A percentile compares a stretch with the other conserved stretches of the same genome.
phyloP scores from a whole-genome alignment of 2,329 filamentous ascomycete species.

The Thelonectria olida region DNA sequence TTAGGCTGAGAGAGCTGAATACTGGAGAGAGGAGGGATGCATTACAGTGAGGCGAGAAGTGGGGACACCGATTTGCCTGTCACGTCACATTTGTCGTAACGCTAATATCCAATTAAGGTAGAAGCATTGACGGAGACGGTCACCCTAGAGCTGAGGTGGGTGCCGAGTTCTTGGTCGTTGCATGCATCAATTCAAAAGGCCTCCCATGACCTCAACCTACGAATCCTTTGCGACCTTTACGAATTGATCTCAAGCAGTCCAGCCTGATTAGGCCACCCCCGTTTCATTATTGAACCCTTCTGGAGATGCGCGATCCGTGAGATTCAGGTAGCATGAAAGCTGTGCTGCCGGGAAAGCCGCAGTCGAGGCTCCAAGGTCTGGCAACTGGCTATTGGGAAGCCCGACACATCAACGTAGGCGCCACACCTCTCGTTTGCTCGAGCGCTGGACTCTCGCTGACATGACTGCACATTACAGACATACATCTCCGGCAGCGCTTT shows the following conservation, averaged over 20 bases:
- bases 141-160: too few species aligned
- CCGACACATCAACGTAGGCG: conserved; percentile 75
- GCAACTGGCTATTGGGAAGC: conserved; percentile 78
- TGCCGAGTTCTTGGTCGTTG: conserved; percentile 24
- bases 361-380: conserved; percentile 80
- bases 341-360: conserved; percentile 82
- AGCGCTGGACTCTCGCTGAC: conserved; percentile 18
- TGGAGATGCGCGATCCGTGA: conserved; percentile 35
- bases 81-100: neutral
- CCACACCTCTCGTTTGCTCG: neutral
- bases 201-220: conserved; percentile 24
- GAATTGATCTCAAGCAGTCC: conserved; percentile 5
- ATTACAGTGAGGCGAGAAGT: neutral
- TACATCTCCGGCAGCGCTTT: conserved; percentile 93
- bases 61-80: too few species aligned
- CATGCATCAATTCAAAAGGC: conserved; percentile 24
- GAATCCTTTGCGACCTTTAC: conserved; percentile 2
- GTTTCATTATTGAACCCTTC: neutral
- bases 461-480: conserved; percentile 58
- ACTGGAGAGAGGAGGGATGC: neutral
- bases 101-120: neutral
- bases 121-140: neutral
- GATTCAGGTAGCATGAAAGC: conserved; percentile 71
- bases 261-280: conserved; percentile 13
- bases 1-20: neutral